These are phyloP conservation scores for Paspalum vaginatum DNA, from an alignment of 176 grass and related monocot genomes.

Conservation along the genomic window DNA sequence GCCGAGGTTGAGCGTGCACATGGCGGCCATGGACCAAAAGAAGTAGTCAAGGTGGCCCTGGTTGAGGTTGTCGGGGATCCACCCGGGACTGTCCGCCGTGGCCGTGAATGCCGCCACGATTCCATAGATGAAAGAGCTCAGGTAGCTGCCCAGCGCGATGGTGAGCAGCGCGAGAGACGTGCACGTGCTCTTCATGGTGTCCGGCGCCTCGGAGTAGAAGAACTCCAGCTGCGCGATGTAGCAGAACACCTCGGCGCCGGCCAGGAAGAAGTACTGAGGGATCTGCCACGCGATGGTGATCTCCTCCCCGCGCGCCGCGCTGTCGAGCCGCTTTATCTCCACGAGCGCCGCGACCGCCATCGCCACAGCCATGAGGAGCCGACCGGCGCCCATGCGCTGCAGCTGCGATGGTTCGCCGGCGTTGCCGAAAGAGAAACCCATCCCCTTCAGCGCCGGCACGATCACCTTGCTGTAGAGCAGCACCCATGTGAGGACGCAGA, in stretches of 20 bases:
- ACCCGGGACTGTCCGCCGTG: constrained; percentile 44
- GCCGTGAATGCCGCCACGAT: constrained; percentile 54
- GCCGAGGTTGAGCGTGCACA: constrained; percentile 69
- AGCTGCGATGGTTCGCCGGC: constrained; percentile 54
- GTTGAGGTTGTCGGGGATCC: constrained; percentile 84
- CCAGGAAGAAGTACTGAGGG: constrained; percentile 68
- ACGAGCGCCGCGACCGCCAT: constrained; percentile 58
- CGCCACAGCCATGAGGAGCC: constrained; percentile 54
- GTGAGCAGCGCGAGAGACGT: constrained; percentile 73
- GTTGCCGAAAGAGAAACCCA: neutral
- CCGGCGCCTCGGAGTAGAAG: constrained; percentile 80
- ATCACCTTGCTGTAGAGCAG: neutral
- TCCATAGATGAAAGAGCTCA: constrained; percentile 73
- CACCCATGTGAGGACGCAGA: constrained; percentile 3
- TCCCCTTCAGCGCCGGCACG: neutral
- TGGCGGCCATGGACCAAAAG: constrained; percentile 60
- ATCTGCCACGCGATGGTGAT: constrained; percentile 75
- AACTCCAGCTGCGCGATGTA: constrained; percentile 81
- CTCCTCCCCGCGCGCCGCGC: constrained; percentile 27
- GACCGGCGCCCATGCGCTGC: constrained; percentile 74
- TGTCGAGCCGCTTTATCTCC: constrained; percentile 59
- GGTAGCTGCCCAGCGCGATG: constrained; percentile 71
- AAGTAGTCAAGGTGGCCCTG: constrained; percentile 82
- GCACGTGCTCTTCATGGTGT: constrained; percentile 89
- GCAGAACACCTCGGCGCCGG: constrained; percentile 64